Conservation (phyloP, 257 asterid genomes). For the Linderniella brevidens region DNA sequence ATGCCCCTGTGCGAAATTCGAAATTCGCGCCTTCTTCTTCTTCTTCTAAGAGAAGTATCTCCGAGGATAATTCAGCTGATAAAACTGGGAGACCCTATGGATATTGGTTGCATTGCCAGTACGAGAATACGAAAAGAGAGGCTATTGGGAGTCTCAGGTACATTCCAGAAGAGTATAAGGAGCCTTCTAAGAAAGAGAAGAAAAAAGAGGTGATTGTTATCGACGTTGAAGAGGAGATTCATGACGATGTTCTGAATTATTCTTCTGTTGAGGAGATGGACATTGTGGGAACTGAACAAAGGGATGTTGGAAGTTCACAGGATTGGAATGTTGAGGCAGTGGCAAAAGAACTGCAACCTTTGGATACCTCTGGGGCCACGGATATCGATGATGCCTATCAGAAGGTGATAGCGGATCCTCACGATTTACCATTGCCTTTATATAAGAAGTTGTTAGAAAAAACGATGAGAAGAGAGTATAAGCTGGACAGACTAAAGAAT, state of each 20-base stretch:
- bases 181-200: slow-evolving; percentile 7
- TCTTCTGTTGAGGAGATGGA: slow-evolving; percentile 24
- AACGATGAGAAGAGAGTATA: slow-evolving; percentile 15
- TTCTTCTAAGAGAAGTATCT: slow-evolving; percentile 7
- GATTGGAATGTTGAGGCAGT: slow-evolving; percentile 12
- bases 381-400: slow-evolving; percentile 17
- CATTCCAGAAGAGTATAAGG: slow-evolving; percentile 9
- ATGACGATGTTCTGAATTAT: slow-evolving; percentile 11
- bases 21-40: slow-evolving; percentile 13
- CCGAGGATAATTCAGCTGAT: slow-evolving; percentile 8
- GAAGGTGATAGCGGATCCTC: slow-evolving; percentile 15
- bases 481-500: slow-evolving; percentile 12
- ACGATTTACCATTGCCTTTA: slow-evolving; percentile 10
- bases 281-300: slow-evolving; percentile 13
- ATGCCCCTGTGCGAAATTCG: slow-evolving; percentile 38
- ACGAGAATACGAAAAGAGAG: slow-evolving; percentile 4
- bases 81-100: slow-evolving; percentile 20
- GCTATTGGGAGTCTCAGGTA: slow-evolving; percentile 19
- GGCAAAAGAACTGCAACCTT: slow-evolving; percentile 20
- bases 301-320: slow-evolving; percentile 13
- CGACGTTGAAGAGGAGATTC: slow-evolving; percentile 15
- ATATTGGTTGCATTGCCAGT: not conserved
- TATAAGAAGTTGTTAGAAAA: slow-evolving; percentile 18
- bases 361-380: slow-evolving; percentile 23
- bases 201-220: slow-evolving; percentile 30